Percentiles rank a stretch among this genome's conserved stretches.
Conservation (phyloP, 2,329 filamentous ascomycete genomes). For the Xylariaceae sp. region DNA sequence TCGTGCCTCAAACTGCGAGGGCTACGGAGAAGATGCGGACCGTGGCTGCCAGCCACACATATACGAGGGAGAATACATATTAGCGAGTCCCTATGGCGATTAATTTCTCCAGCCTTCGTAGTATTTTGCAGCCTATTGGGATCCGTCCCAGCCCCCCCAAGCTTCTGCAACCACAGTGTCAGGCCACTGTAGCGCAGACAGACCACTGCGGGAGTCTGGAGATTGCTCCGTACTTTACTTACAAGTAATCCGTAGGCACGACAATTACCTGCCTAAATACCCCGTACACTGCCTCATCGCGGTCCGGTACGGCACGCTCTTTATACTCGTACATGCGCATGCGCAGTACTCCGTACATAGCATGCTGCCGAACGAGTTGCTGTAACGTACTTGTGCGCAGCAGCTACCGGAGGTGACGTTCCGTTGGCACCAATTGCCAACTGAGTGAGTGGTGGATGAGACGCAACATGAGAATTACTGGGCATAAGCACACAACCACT, state of each 20-base stretch:
- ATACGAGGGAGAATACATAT: neutral
- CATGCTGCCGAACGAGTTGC: too few relatives aligned
- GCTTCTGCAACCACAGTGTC: neutral
- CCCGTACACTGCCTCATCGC: too few relatives aligned
- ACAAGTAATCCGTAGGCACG: too few relatives aligned
- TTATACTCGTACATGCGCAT: neutral
- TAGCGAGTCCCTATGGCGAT: neutral
- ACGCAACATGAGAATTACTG: too few relatives aligned
- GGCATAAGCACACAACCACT: too few relatives aligned
- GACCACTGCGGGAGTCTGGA: too few relatives aligned
- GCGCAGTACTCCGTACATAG: neutral
- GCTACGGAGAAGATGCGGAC: neutral
- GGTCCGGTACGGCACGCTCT: too few relatives aligned
- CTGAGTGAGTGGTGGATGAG: neutral
- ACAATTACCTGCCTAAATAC: too few relatives aligned
- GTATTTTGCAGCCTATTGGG: neutral
- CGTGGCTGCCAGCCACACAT: neutral
- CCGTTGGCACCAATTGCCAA: slow-evolving; percentile 12
- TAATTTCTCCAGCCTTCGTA: neutral
- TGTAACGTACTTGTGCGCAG: neutral
- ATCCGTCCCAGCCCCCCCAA: neutral
- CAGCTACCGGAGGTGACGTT: neutral
- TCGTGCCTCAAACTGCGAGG: neutral
- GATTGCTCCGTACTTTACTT: too few relatives aligned
- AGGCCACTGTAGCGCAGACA: neutral